A percentile compares a stretch with the other conserved stretches of the same genome.
Evolutionary conservation across 2,329 filamentous ascomycete species (phyloP).

Genomic region (Paecilomyces niveus): DNA sequence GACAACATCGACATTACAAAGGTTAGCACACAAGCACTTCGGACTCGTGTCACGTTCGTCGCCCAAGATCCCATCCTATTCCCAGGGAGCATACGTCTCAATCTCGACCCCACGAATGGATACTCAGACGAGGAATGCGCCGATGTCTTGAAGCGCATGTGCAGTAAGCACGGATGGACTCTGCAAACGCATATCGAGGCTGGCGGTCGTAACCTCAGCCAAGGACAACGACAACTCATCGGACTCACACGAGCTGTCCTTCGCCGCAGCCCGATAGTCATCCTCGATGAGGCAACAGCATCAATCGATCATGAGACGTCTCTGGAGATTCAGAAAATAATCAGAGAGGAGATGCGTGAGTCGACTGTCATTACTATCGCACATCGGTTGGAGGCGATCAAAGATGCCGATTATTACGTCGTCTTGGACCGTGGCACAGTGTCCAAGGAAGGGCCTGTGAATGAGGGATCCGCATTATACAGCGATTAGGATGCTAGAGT

Average conservation of each 20-base stretch:
- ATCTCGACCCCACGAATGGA: slow-evolving; percentile 55
- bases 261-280: slow-evolving; percentile 53
- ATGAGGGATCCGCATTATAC: not conserved
- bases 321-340: slow-evolving; percentile 31
- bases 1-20: slow-evolving; percentile 55
- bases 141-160: slow-evolving; percentile 48
- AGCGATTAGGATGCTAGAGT: not conserved
- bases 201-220: slow-evolving; percentile 55
- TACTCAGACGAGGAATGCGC: slow-evolving; percentile 50
- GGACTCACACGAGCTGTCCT: slow-evolving; percentile 58
- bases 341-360: slow-evolving; percentile 27
- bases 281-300: slow-evolving; percentile 61
- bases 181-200: slow-evolving; percentile 52
- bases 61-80: slow-evolving; percentile 62
- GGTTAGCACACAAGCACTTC: slow-evolving; percentile 53
- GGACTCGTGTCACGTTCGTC: slow-evolving; percentile 58
- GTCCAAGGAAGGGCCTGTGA: not conserved
- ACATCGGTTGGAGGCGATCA: slow-evolving; percentile 57
- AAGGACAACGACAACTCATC: slow-evolving; percentile 56
- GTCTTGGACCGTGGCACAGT: slow-evolving; percentile 48
- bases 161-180: slow-evolving; percentile 49
- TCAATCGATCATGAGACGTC: slow-evolving; percentile 59
- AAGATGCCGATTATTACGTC: slow-evolving; percentile 50
- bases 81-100: slow-evolving; percentile 53
- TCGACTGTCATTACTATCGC: slow-evolving; percentile 59